Percentiles rank a stretch among this genome's conserved stretches.
These are phyloP conservation scores for Didymella keratinophila DNA, from an alignment of 2,329 filamentous ascomycete species.

Conservation along the genomic window DNA sequence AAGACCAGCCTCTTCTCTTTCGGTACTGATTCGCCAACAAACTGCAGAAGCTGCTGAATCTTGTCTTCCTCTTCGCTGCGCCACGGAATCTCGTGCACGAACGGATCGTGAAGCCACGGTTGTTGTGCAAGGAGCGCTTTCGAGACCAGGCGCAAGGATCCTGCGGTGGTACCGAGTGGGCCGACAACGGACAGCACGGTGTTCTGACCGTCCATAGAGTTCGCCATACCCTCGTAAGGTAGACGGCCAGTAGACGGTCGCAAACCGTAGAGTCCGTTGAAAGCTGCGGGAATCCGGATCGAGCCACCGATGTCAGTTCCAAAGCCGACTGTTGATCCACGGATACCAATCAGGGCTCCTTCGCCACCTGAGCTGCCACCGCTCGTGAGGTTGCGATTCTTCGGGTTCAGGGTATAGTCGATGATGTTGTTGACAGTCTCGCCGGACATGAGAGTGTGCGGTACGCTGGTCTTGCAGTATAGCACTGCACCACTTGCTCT, in stretches of 20 bases:
- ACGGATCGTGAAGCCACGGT: constrained; percentile 73
- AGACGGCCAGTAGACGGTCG: constrained; percentile 63
- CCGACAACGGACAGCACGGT: constrained; percentile 69
- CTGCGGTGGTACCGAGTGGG: constrained; percentile 65
- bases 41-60: constrained; percentile 47
- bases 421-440: constrained; percentile 70
- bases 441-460: constrained; percentile 65
- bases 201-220: constrained; percentile 70
- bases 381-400: constrained; percentile 61
- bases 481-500: constrained; percentile 63
- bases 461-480: constrained; percentile 66
- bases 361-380: constrained; percentile 69
- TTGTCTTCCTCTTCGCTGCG: constrained; percentile 54
- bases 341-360: constrained; percentile 64
- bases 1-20: constrained; percentile 38
- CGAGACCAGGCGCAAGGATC: constrained; percentile 63
- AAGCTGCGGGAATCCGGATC: constrained; percentile 65
- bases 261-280: constrained; percentile 64
- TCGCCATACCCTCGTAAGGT: constrained; percentile 58
- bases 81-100: constrained; percentile 72
- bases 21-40: constrained; percentile 4
- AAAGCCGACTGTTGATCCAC: constrained; percentile 63
- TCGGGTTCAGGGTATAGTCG: constrained; percentile 65
- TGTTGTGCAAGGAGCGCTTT: constrained; percentile 64
- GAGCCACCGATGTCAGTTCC: constrained; percentile 66